Conservation (phyloP, 208 protist genomes). For the Tritrichomonas foetus region DNA sequence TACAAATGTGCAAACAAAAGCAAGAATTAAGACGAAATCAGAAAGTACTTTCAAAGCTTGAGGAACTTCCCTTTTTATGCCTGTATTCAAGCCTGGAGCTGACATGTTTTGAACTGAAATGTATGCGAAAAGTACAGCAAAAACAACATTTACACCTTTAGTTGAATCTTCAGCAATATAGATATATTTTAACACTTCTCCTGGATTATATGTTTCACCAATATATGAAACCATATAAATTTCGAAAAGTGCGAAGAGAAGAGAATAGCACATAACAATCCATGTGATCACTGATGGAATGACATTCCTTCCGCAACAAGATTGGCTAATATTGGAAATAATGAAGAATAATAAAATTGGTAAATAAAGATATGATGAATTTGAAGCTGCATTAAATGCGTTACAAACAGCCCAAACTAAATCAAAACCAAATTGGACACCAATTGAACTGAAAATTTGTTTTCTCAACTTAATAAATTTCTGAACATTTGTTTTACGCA, state of each 20-base stretch:
- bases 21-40: background rate
- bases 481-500: background rate
- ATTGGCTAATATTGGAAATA: background rate
- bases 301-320: background rate
- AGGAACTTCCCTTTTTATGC: background rate
- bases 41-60: background rate
- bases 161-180: background rate
- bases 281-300: background rate
- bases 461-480: background rate
- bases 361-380: background rate
- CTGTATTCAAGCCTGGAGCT: background rate
- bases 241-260: background rate
- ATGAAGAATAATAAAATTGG: background rate
- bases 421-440: background rate
- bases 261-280: background rate
- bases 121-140: background rate
- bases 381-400: background rate
- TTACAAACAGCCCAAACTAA: background rate
- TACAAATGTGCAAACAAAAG: background rate
- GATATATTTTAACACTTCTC: background rate
- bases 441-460: background rate
- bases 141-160: background rate
- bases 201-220: background rate
- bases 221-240: conserved; percentile 4
- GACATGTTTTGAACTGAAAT: background rate